Evolutionary conservation across 2,329 filamentous ascomycete genomes (phyloP).

Genomic region (Cladosporium sphaerospermum): DNA sequence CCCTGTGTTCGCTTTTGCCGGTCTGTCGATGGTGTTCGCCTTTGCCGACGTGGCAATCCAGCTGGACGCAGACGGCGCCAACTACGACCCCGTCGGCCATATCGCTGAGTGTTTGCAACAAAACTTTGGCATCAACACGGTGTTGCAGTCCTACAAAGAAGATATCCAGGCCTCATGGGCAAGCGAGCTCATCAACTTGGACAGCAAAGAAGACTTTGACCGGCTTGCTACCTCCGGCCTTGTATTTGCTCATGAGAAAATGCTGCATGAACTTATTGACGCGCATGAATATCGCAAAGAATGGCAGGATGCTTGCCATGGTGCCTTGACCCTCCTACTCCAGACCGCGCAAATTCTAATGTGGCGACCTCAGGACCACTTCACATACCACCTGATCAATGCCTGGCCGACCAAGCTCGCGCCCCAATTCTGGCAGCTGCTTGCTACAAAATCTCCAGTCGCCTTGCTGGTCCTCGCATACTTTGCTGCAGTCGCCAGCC

Average conservation of each 20-base stretch:
- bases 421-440: too few species aligned
- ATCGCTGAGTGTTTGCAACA: conserved; percentile 4
- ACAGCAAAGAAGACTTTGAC: conserved; percentile 3
- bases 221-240: background rate
- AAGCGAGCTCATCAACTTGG: conserved; percentile 4
- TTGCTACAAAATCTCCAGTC: too few species aligned
- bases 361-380: background rate
- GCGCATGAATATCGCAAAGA: background rate
- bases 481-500: too few species aligned
- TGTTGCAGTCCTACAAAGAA: background rate
- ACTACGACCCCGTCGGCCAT: background rate
- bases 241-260: background rate
- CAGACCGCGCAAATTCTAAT: conserved; percentile 4
- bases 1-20: conserved; percentile 7
- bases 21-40: conserved; percentile 4
- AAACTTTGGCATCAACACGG: conserved; percentile 5
- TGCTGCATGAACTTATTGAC: conserved; percentile 1
- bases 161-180: conserved; percentile 4
- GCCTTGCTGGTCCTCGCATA: too few species aligned
- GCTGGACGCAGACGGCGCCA: background rate
- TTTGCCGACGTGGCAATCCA: background rate
- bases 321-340: background rate
- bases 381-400: too few species aligned
- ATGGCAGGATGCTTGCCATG: conserved; percentile 3
- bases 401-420: too few species aligned